A percentile compares a stretch with the other conserved stretches of the same genome.
These are phyloP conservation scores for Podochytrium sp. DNA, from an alignment of 192 early-diverging fungal species.

Conservation along the genomic window DNA sequence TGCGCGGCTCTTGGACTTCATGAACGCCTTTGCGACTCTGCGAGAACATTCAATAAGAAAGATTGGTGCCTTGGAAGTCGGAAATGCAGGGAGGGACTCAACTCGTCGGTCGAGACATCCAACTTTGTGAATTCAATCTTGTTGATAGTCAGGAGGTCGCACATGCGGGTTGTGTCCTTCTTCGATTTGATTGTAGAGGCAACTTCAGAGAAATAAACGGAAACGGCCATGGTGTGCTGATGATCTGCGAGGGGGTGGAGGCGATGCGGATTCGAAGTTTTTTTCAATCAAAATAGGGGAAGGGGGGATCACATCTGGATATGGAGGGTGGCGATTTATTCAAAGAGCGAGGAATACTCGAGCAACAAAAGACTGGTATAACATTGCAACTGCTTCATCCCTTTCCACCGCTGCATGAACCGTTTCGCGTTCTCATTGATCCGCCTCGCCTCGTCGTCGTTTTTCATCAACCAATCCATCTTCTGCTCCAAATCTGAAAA, in stretches of 20 bases:
- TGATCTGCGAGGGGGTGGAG: background rate
- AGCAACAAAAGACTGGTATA: background rate
- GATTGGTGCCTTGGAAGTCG: background rate
- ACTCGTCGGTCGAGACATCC: slow-evolving; percentile 19
- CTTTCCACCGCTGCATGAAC: background rate
- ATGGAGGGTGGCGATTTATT: too few relatives aligned
- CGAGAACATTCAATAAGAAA: background rate
- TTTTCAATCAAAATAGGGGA: too few relatives aligned
- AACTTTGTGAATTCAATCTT: slow-evolving; percentile 21
- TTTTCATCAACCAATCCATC: background rate
- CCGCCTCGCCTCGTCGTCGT: background rate
- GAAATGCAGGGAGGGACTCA: background rate
- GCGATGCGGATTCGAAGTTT: too few relatives aligned
- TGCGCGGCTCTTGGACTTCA: slow-evolving; percentile 10
- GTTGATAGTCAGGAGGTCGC: slow-evolving; percentile 21
- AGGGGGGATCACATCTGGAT: background rate
- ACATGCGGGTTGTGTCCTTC: slow-evolving; percentile 17
- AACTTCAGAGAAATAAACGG: background rate
- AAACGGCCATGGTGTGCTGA: background rate
- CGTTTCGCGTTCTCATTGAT: background rate
- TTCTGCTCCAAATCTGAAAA: background rate
- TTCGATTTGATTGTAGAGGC: slow-evolving; percentile 11
- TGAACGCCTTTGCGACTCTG: slow-evolving; percentile 15
- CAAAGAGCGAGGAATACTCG: too few relatives aligned
- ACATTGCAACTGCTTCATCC: background rate